These are phyloP conservation scores for Teunomyces gatunensis DNA, from an alignment of 805 yeast genomes.

Conservation along the genomic window DNA sequence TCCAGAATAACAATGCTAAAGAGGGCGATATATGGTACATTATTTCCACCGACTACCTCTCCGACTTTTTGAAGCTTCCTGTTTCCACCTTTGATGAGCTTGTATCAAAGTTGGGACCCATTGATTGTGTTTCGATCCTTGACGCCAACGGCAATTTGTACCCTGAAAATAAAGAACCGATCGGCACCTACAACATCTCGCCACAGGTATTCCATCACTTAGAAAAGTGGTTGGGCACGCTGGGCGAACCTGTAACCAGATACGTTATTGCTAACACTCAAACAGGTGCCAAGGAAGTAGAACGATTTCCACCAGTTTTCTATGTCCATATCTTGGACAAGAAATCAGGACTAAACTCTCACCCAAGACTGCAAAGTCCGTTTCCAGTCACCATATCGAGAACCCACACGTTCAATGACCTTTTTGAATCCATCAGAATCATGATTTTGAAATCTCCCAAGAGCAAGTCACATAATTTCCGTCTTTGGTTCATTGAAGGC, in stretches of 20 bases:
- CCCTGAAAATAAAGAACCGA: conserved; percentile 17
- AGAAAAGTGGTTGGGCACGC: conserved; percentile 53
- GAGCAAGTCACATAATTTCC: conserved; percentile 14
- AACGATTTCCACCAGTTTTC: conserved; percentile 36
- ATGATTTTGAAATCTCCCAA: conserved; percentile 19
- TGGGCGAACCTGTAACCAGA: conserved; percentile 35
- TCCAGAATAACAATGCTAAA: conserved; percentile 16
- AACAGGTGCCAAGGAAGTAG: conserved; percentile 29
- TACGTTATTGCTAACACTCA: conserved; percentile 22
- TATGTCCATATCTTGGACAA: conserved; percentile 32
- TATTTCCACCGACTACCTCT: conserved; percentile 47
- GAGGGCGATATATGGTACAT: conserved; percentile 52
- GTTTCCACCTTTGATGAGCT: conserved; percentile 25
- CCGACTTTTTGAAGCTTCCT: conserved; percentile 34
- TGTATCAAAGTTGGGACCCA: conserved; percentile 40
- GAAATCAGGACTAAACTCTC: conserved; percentile 7
- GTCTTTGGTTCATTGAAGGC: conserved; percentile 39
- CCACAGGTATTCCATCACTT: conserved; percentile 45
- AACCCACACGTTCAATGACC: conserved; percentile 32
- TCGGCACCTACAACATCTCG: conserved; percentile 30
- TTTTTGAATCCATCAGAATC: conserved; percentile 25
- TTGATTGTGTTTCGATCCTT: conserved; percentile 45
- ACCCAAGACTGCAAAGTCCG: conserved; percentile 6
- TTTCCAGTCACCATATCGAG: conserved; percentile 25
- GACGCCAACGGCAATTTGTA: conserved; percentile 45